Evolutionary conservation across 306 rosid genomes (phyloP), one percentile per base, ranked within the genome.

Genomic region (Glycine latifolia): DNA sequence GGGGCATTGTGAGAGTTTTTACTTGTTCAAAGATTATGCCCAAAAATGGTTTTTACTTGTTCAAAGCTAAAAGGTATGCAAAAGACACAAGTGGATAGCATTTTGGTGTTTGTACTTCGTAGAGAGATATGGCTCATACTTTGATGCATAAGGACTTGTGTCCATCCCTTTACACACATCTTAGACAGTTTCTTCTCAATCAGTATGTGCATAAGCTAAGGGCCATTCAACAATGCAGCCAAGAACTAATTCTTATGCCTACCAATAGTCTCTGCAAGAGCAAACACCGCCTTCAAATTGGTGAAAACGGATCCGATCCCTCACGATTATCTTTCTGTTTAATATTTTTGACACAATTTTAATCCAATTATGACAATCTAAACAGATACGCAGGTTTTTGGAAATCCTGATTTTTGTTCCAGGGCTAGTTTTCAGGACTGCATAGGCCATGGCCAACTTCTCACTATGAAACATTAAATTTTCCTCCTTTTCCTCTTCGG

Each of bases 301-400:
- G 76, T 92, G 97, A 82, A 90, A 92, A 63, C 97, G 93, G 75
- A 89, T 80, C 3, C 93, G 92, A 73, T 92, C 97, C 81, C 94
- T 92, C 84, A 90, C 89, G 72, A 87, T 82, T 84, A 92, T 85
- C 52, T 72, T 90, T 82, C 93, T 86, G 74, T 75, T 68, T 26
- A 92, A 81, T 47, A 92, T 46, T 74, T 88, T 78, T 73, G 89
- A 87, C 71, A 81, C 73, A 61, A 77, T 33, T 82, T 89, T 90
- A 13, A 92, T 85, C 93, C 91, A 89, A 73, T 82, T 71, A 85
- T 92, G 89, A 84, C 89, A 87, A 82, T 87, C 89, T 73, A 81
- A 83, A 79, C 90, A 87, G 41, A 82, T 82, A 14, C 88, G 82
- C 33, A 90, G 78, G 81, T 92, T 90, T 81, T 92, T 92, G 5